Base-by-base conservation (phyloP, 2,329 filamentous ascomycete species). In the Trichoderma pleuroti region DNA sequence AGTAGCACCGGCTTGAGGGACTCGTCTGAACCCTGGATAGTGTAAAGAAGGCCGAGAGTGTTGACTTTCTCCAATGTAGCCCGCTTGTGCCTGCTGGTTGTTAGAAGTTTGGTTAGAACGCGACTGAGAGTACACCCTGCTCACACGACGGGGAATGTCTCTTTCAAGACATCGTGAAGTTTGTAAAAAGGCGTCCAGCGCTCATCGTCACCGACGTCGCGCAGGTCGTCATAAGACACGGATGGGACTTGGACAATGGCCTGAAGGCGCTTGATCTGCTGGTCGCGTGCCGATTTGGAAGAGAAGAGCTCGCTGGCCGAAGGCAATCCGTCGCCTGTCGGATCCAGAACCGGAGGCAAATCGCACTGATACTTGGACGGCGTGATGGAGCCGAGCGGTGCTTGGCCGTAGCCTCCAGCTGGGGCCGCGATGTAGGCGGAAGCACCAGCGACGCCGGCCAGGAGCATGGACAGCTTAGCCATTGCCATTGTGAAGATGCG, bases 21-120 rank as follows among this genome's bases (percentile, higher is more conserved):
- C 3, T 81, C 73, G 67, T 90, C 82, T 7, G 81, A 82, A 21
- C 89, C 89, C 6, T 84, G 75, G 72, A 90, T 82, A 0, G 88
- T 90, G 77, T 86, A 90, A 32, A 91, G 80, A 3, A 91, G 80
- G 14, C 88, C 89, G 52, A 90, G 85, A 0, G 84, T 88, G 75
- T 91, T 91, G 70, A 91, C 81, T 59, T 86, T 88, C 71, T 89
- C 86, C 10, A 86, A 74, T 39, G 75, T 77, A 70, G 83, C 82
- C 30, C 80, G 78, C 46, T 81, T 75, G 72, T 85, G 81, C 9
- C 82, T 84, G 69, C 12, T 26, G 0, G 0, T 1, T 18, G 56
- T 74, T 32, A 74, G 70, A 16, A 54, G 16, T 3, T 18, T 21
- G 30, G 12, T 52, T 16, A 12, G 3, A 21, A 7, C 4, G 10